These are phyloP conservation scores for Prunus yedoensis DNA, from an alignment of 331 rosid genomes.

Conservation along the genomic window DNA sequence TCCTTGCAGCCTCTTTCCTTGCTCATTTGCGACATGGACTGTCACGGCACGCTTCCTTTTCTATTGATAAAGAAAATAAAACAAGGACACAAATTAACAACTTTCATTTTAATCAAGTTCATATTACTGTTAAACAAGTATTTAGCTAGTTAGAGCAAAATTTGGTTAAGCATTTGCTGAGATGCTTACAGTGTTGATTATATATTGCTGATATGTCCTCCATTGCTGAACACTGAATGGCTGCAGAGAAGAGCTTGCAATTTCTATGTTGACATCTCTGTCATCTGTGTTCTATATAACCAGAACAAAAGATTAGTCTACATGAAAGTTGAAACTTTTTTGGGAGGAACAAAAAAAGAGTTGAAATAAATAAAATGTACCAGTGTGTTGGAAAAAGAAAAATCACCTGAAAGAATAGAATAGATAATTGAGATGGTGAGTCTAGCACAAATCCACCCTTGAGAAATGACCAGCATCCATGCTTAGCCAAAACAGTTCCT, in stretches of 20 bases:
- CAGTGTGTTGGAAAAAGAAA: background rate
- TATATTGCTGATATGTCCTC: constrained; percentile 65
- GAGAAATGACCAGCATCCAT: constrained; percentile 90
- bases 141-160: background rate
- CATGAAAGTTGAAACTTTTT: background rate
- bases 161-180: background rate
- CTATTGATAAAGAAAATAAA: constrained; percentile 24
- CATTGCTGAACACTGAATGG: constrained; percentile 73
- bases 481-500: constrained; percentile 69
- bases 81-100: background rate
- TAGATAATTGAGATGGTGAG: constrained; percentile 45
- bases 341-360: background rate
- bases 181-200: constrained; percentile 60
- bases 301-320: background rate
- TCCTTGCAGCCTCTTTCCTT: constrained; percentile 61
- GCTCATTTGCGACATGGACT: constrained; percentile 61
- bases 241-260: constrained; percentile 65
- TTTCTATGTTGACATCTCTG: constrained; percentile 34
- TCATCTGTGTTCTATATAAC: constrained; percentile 42
- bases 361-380: background rate
- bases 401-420: constrained; percentile 55
- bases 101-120: background rate
- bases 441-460: constrained; percentile 79
- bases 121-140: no score
- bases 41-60: constrained; percentile 72